phyloP scores from a whole-genome alignment of 2,329 filamentous ascomycete species.

The Dactylonectria macrodidyma region DNA sequence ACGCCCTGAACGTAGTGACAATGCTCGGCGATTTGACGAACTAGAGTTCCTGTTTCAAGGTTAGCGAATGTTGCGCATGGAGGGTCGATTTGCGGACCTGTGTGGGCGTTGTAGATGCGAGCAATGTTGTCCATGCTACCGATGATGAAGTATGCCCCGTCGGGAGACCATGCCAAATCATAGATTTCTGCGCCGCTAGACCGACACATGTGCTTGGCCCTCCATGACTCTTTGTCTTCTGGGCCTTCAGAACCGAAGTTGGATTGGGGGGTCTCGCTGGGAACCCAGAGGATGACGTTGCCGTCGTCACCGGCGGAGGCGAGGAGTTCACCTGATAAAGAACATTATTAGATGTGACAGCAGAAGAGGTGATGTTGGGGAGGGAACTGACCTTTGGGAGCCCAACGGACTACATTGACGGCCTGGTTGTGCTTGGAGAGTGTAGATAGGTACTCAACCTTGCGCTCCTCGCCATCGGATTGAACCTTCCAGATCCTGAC shows the following conservation, averaged over 20 bases:
- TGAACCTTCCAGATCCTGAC: conserved; percentile 96
- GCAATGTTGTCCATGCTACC: conserved; percentile 99
- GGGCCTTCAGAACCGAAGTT: conserved; percentile 85
- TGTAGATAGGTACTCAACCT: conserved; percentile 92
- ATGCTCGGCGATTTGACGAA: conserved; percentile 96
- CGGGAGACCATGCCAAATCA: conserved; percentile 98
- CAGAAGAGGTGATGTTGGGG: background rate
- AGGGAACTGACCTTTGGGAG: conserved; percentile 81
- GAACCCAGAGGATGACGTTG: conserved; percentile 96
- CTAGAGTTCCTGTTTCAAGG: conserved; percentile 66
- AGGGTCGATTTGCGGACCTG: conserved; percentile 70
- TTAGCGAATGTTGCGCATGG: conserved; percentile 20
- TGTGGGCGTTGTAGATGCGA: conserved; percentile 94
- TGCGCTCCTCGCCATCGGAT: conserved; percentile 85
- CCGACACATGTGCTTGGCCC: conserved; percentile 97
- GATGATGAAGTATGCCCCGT: conserved; percentile 95
- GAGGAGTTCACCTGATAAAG: conserved; percentile 82
- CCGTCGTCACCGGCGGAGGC: conserved; percentile 97
- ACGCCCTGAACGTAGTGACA: conserved; percentile 99
- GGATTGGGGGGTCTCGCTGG: conserved; percentile 80
- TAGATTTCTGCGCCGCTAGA: conserved; percentile 97
- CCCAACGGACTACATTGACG: conserved; percentile 97
- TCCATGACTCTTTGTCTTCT: conserved; percentile 97
- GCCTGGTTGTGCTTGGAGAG: conserved; percentile 95
- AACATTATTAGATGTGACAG: conserved; percentile 35